phyloP scores from a whole-genome alignment of 202 grass and related monocot species.

The Setaria viridis region DNA sequence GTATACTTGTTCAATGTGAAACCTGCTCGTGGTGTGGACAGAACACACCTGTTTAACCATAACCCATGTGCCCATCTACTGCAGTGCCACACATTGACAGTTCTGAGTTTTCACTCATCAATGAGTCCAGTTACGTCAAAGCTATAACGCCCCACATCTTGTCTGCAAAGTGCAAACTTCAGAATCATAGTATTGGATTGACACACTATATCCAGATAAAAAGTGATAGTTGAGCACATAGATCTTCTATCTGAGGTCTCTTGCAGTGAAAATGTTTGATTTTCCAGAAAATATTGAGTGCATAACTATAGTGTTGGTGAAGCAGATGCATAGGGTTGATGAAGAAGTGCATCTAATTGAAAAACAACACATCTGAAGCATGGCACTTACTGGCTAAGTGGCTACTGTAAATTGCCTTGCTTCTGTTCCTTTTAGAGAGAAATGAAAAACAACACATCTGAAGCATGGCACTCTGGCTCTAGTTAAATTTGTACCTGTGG shows the following conservation, averaged over 20 bases:
- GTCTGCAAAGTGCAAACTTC: conserved; percentile 31
- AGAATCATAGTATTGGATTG: conserved; percentile 6
- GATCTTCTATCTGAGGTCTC: background rate
- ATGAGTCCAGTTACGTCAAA: background rate
- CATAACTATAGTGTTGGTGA: background rate
- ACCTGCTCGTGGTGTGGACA: background rate
- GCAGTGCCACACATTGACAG: background rate
- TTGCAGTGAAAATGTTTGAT: background rate
- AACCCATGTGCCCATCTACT: background rate
- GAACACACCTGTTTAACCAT: background rate
- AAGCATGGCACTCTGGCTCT: conserved; percentile 7
- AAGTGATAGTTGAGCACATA: conserved; percentile 17
- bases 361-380: conserved; percentile 10
- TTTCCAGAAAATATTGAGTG: conserved; percentile 12
- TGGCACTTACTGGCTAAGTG: background rate
- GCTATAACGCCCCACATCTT: background rate
- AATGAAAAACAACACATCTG: background rate
- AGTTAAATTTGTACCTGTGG: conserved; percentile 1
- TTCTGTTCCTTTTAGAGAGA: background rate
- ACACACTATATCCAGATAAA: conserved; percentile 18
- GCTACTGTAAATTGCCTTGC: background rate
- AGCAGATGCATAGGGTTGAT: conserved; percentile 14
- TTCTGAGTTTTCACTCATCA: background rate
- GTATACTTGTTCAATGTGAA: conserved; percentile 21
- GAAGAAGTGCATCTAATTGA: background rate